Evolutionary conservation across 208 protist genomes (phyloP), one percentile per base, ranked within the genome.

Genomic region (Blastocrithidia nonstop): DNA sequence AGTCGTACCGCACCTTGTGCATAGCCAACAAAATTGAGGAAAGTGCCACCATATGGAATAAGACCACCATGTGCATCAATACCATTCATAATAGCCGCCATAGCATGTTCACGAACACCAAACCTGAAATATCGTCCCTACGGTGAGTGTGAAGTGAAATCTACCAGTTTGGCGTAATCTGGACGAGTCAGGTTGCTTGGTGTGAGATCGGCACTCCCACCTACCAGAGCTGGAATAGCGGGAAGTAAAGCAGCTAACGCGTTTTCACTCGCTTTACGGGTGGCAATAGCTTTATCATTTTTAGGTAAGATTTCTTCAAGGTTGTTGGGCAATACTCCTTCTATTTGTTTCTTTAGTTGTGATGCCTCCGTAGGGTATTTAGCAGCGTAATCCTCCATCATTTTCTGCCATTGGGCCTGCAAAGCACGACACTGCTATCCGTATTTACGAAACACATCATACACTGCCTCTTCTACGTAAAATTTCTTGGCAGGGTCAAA

Each of bases 21-120:
- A 66, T 99, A 99, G 17, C 82, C 91, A 52, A 93, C 62, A 62
- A 99, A 99, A 61, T 96, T 98, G 21, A 99, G 77, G 85, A 99
- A 99, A 13, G 98, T 99, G 2, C 90, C 95, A 39, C 84, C 81
- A 45, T 93, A 99, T 3, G 97, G 93, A 48, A 98, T 86, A 25
- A 98, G 43, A 13, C 85, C 91, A 44, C 95, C 95, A 50, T 93
- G 74, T 0, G 76, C 83, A 61, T 98, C 96, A 31, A 99, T 54
- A 60, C 98, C 98, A 67, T 99, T 99, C 69, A 87, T 67, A 37
- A 99, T 88, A 24, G 97, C 85, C 33, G 54, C 67, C 98, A 99
- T 99, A 26, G 77, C 96, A 65, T 99, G 97, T 74, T 99, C 98
- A 47, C 98, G 91, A 15, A 99, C 89, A 56, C 98, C 98, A 69